Percentiles rank a stretch among this genome's conserved stretches.
Evolutionary conservation across 2,329 filamentous ascomycete species (phyloP).

Genomic region (Fusarium citri): DNA sequence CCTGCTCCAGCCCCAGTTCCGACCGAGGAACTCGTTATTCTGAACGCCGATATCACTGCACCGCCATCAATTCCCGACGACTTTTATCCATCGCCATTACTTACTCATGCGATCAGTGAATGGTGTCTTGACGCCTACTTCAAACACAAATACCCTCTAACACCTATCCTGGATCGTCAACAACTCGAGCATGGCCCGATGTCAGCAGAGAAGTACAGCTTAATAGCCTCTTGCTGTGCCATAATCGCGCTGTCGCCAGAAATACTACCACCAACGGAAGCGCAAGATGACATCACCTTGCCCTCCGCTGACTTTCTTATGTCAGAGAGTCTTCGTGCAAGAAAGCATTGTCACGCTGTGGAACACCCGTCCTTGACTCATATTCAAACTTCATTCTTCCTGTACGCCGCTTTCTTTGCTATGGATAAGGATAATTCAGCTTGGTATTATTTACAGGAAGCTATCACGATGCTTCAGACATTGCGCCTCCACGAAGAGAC

Average conservation of each 20-base stretch:
- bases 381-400: conserved; percentile 50
- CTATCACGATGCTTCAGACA: conserved; percentile 47
- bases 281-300: conserved; percentile 9
- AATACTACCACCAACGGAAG: conserved; percentile 27
- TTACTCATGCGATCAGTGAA: conserved; percentile 30
- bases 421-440: conserved; percentile 50
- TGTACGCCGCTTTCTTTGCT: conserved; percentile 48
- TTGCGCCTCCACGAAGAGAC: conserved; percentile 47
- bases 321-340: conserved; percentile 44
- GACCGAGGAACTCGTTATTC: not conserved
- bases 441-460: conserved; percentile 50
- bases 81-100: conserved; percentile 3
- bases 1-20: not conserved
- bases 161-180: conserved; percentile 46
- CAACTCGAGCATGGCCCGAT: conserved; percentile 18
- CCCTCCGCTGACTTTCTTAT: conserved; percentile 44
- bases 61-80: fast-evolving
- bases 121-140: conserved; percentile 50
- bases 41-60: fast-evolving
- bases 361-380: conserved; percentile 46
- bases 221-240: conserved; percentile 47
- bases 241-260: conserved; percentile 47
- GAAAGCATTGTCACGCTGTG: conserved; percentile 40
- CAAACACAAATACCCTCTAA: conserved; percentile 51
- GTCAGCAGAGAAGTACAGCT: conserved; percentile 42